phyloP scores from a whole-genome alignment of 225 moss, liverwort and hornwort genomes.

The Anthoceros angustus region DNA sequence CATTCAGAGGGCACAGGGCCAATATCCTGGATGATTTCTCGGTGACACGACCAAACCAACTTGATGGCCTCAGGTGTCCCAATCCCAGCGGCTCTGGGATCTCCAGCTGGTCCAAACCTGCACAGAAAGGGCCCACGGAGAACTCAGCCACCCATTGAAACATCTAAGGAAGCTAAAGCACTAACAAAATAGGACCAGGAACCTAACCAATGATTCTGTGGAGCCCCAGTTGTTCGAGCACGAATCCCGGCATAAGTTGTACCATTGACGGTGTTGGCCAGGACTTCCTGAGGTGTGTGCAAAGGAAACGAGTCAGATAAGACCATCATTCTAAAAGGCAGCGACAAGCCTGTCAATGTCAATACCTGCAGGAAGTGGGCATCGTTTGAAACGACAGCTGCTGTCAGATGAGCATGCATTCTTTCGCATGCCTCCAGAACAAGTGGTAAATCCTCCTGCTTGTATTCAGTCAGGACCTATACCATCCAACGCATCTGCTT shows the following conservation, averaged over 20 bases:
- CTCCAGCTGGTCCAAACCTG: conserved; percentile 99
- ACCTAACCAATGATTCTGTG: conserved; percentile 89
- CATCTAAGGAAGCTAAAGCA: not conserved
- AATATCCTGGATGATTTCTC: conserved; percentile 89
- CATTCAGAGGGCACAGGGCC: conserved; percentile 58
- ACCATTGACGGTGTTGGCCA: conserved; percentile 88
- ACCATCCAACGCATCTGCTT: conserved; percentile 6
- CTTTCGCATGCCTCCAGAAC: conserved; percentile 97
- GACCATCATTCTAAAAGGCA: not conserved
- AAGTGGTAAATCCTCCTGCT: conserved; percentile 47
- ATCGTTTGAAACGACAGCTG: conserved; percentile 96
- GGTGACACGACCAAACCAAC: conserved; percentile 88
- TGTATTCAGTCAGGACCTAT: conserved; percentile 74
- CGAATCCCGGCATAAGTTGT: conserved; percentile 96
- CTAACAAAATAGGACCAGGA: not conserved
- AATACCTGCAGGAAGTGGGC: conserved; percentile 73
- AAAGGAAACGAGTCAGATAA: not conserved
- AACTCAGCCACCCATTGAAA: not conserved
- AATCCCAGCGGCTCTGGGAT: conserved; percentile 93
- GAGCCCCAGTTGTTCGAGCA: conserved; percentile 93
- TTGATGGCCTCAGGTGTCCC: conserved; percentile 97
- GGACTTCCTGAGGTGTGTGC: conserved; percentile 36
- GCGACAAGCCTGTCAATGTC: not conserved
- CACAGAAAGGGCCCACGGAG: conserved; percentile 6
- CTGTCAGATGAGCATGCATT: conserved; percentile 93